These are phyloP conservation scores for Diaporthe destruens DNA, from an alignment of 2,329 filamentous ascomycete species.

Conservation along the genomic window DNA sequence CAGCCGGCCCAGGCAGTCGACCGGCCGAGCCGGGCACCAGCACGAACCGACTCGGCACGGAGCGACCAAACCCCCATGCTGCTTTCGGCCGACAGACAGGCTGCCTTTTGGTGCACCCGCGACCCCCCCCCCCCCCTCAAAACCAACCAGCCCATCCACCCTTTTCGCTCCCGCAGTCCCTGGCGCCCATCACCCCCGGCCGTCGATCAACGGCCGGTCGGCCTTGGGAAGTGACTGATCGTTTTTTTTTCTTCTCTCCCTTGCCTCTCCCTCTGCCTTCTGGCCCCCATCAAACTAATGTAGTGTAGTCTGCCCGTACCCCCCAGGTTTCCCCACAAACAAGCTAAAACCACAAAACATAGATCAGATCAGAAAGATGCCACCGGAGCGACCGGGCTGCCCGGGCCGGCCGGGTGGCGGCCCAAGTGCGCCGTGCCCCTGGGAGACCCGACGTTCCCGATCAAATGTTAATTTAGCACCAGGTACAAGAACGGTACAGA, in stretches of 20 bases:
- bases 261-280: too few species aligned
- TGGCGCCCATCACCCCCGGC: background rate
- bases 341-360: background rate
- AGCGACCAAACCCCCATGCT: background rate
- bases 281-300: background rate
- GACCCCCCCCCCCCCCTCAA: background rate
- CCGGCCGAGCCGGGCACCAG: background rate
- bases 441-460: constrained; percentile 6
- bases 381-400: too few species aligned
- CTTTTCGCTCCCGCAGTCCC: constrained; percentile 4
- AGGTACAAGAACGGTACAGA: background rate
- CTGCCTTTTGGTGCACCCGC: background rate
- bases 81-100: constrained; percentile 5
- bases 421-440: constrained; percentile 27
- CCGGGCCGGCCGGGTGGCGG: constrained; percentile 10
- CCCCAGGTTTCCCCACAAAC: constrained; percentile 1
- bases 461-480: background rate
- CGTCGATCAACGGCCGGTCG: constrained; percentile 16
- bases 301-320: background rate
- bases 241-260: background rate
- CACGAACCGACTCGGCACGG: constrained; percentile 28
- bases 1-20: background rate
- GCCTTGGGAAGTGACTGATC: constrained; percentile 17
- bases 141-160: background rate
- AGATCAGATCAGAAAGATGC: background rate